Evolutionary conservation across 2,329 filamentous ascomycete species (phyloP).

Genomic region (Penicillium sp.): DNA sequence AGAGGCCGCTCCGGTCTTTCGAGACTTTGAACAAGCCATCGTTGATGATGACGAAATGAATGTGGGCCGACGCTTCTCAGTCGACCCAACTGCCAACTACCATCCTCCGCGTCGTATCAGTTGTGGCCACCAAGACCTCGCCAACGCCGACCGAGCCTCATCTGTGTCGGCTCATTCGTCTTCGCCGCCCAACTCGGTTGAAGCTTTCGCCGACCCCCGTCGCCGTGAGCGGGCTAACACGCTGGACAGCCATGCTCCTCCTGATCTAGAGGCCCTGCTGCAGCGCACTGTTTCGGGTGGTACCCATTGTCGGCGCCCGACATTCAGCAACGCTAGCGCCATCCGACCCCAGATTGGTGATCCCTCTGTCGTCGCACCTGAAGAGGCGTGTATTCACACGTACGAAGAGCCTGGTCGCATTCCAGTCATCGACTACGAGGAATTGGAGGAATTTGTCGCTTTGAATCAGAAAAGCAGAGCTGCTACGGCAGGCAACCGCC

Average conservation of each 20-base stretch:
- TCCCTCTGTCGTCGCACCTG: constrained; percentile 32
- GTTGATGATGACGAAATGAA: constrained; percentile 43
- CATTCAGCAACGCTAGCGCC: constrained; percentile 58
- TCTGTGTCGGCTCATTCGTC: constrained; percentile 63
- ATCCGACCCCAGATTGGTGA: constrained; percentile 50
- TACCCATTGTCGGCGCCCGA: constrained; percentile 61
- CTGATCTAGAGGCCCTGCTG: constrained; percentile 58
- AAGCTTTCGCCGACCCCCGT: constrained; percentile 89
- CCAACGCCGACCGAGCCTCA: constrained; percentile 45
- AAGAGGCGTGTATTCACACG: constrained; percentile 85
- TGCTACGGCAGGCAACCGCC: constrained; percentile 20
- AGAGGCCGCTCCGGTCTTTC: constrained; percentile 52
- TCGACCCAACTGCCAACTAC: constrained; percentile 41
- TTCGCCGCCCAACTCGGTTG: constrained; percentile 94
- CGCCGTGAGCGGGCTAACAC: constrained; percentile 74
- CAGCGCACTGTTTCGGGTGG: constrained; percentile 69
- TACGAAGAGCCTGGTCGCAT: constrained; percentile 22
- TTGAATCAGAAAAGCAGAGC: constrained; percentile 54
- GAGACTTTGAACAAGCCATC: constrained; percentile 91
- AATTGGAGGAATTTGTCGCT: constrained; percentile 85
- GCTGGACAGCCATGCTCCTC: constrained; percentile 58
- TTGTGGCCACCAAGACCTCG: constrained; percentile 39
- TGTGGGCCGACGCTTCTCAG: constrained; percentile 38
- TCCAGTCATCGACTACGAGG: constrained; percentile 33
- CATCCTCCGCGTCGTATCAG: constrained; percentile 36